Evolutionary conservation across 495 filamentous ascomycete species (phyloP).

Genomic region (Podospora comata): DNA sequence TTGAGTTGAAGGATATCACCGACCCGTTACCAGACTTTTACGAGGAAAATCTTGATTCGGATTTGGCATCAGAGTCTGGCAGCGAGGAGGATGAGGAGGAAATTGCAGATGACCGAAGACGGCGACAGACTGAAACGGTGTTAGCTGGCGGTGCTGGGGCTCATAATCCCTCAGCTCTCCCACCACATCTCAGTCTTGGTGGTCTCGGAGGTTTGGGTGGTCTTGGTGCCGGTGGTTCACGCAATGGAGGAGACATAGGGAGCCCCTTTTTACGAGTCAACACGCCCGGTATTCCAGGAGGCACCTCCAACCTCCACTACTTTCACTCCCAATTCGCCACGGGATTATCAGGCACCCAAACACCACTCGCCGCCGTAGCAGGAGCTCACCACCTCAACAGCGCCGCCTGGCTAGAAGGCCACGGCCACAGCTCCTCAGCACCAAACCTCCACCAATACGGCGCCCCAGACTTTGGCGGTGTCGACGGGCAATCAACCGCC

Average conservation of each 20-base stretch:
- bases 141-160: constrained; percentile 7
- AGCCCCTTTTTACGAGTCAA: constrained; percentile 64
- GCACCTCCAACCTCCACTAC: constrained; percentile 85
- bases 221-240: constrained; percentile 19
- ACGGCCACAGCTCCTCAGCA: constrained; percentile 32
- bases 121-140: constrained; percentile 30
- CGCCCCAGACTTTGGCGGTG: constrained; percentile 6
- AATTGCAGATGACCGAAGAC: constrained; percentile 38
- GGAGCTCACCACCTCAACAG: constrained; percentile 51
- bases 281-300: constrained; percentile 77
- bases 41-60: constrained; percentile 62
- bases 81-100: constrained; percentile 39
- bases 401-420: constrained; percentile 39
- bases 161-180: constrained; percentile 16
- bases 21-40: constrained; percentile 96
- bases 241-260: constrained; percentile 49
- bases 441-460: constrained; percentile 28
- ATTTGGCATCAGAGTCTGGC: constrained; percentile 31
- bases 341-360: constrained; percentile 78
- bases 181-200: constrained; percentile 38
- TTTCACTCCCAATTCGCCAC: constrained; percentile 80
- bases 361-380: constrained; percentile 83
- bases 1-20: constrained; percentile 94
- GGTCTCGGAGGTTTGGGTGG: constrained; percentile 23
- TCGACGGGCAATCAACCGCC: constrained; percentile 4